These are phyloP conservation scores for Penicillium antarcticum DNA, from an alignment of 495 filamentous ascomycete species.

Conservation along the genomic window DNA sequence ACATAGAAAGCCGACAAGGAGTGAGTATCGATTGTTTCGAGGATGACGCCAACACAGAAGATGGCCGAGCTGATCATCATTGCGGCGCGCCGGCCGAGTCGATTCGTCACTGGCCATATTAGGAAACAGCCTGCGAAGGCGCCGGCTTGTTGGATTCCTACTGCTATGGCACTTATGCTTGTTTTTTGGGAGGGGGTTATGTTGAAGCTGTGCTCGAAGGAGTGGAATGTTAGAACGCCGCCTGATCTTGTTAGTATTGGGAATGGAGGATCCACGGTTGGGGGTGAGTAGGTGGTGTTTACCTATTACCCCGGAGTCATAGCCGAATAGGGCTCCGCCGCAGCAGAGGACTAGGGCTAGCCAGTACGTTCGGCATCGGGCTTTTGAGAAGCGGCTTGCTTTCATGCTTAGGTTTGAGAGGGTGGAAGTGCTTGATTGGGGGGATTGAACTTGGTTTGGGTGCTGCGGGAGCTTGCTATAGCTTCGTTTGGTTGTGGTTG, in stretches of 20 bases:
- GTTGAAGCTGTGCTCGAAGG: slow-evolving; percentile 43
- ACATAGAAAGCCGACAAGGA: slow-evolving; percentile 42
- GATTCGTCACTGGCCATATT: slow-evolving; percentile 48
- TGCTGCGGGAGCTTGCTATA: slow-evolving; percentile 9
- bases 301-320: slow-evolving; percentile 48
- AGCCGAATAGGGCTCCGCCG: slow-evolving; percentile 43
- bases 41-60: slow-evolving; percentile 45
- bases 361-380: slow-evolving; percentile 49
- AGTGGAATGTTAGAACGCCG: slow-evolving; percentile 43
- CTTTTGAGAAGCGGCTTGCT: slow-evolving; percentile 24
- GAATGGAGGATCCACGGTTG: background rate
- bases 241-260: slow-evolving; percentile 23
- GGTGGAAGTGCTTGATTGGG: background rate
- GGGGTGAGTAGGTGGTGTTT: background rate
- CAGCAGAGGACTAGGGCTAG: slow-evolving; percentile 47
- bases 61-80: slow-evolving; percentile 43
- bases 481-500: slow-evolving; percentile 9
- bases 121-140: slow-evolving; percentile 47
- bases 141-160: slow-evolving; percentile 46
- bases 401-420: slow-evolving; percentile 13
- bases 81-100: slow-evolving; percentile 39
- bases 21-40: slow-evolving; percentile 43
- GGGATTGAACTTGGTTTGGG: background rate
- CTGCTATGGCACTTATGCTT: slow-evolving; percentile 41
- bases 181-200: slow-evolving; percentile 34